These are phyloP conservation scores for Rhodotorula sphaerocarpa DNA, from an alignment of 768 basidiomycete genomes.

Conservation along the genomic window DNA sequence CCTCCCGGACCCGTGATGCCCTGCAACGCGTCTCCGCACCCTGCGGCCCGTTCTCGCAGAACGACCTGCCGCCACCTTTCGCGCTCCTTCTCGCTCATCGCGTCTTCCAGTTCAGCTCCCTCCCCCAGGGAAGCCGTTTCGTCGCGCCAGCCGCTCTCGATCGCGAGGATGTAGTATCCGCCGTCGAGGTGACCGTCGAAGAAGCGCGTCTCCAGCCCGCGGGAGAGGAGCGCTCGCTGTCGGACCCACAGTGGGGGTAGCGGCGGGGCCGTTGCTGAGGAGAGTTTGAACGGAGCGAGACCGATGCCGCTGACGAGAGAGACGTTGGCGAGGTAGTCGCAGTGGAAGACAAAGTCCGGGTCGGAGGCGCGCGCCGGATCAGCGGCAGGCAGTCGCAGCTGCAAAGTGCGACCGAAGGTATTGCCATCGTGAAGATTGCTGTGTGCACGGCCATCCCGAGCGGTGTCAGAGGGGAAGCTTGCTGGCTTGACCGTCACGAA, in stretches of 20 bases:
- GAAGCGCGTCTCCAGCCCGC: conserved; percentile 12
- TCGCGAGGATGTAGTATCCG: conserved; percentile 22
- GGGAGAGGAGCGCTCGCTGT: not conserved
- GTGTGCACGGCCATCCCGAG: too few species aligned
- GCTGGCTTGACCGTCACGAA: too few species aligned
- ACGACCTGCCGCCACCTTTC: conserved; percentile 2
- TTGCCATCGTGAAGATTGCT: conserved; percentile 35
- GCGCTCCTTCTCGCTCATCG: conserved; percentile 2
- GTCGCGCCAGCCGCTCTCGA: conserved; percentile 11
- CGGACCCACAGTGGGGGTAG: not conserved
- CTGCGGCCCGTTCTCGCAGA: not conserved
- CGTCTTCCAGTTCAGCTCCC: not conserved
- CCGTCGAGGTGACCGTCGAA: conserved; percentile 3
- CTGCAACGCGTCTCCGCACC: not conserved
- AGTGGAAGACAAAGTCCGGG: conserved; percentile 4
- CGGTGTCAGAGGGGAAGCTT: too few species aligned
- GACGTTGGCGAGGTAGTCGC: conserved; percentile 41
- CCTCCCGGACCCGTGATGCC: not conserved
- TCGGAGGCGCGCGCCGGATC: not conserved
- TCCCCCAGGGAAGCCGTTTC: not conserved
- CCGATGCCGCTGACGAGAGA: conserved; percentile 38
- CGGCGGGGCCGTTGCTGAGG: too few species aligned
- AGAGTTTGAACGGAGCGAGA: conserved; percentile 14
- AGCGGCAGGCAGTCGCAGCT: not conserved
- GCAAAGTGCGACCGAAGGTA: conserved; percentile 38